Percentiles rank a stretch among this genome's conserved stretches.
Conservation (phyloP, 1,284 basidiomycete genomes). For the Trametes polyzona region DNA sequence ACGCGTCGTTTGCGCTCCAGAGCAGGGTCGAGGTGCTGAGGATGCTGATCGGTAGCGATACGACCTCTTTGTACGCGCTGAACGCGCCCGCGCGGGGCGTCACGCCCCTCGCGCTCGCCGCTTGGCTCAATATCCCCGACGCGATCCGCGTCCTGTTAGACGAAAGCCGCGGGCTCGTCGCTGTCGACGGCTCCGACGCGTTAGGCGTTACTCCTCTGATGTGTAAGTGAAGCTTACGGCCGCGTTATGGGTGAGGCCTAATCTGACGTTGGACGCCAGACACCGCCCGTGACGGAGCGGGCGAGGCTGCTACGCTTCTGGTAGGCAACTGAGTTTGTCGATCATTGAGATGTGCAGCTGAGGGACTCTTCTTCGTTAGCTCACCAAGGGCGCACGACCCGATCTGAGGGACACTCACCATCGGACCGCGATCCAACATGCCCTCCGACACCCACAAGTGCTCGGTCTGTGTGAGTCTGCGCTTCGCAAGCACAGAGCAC, state of each 20-base stretch:
- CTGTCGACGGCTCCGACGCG: slow-evolving; percentile 71
- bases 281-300: slow-evolving; percentile 69
- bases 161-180: slow-evolving; percentile 58
- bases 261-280: slow-evolving; percentile 46
- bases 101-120: slow-evolving; percentile 73
- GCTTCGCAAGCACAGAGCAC: slow-evolving; percentile 60
- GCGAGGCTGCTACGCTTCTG: slow-evolving; percentile 63
- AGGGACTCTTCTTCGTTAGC: slow-evolving; percentile 36
- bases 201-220: slow-evolving; percentile 77
- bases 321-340: slow-evolving; percentile 43
- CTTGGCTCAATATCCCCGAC: slow-evolving; percentile 68
- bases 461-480: slow-evolving; percentile 72
- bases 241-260: slow-evolving; percentile 15
- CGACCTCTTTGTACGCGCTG: slow-evolving; percentile 65
- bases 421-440: slow-evolving; percentile 69
- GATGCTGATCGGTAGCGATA: slow-evolving; percentile 53
- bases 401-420: slow-evolving; percentile 71
- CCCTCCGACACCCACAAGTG: slow-evolving; percentile 59
- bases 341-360: slow-evolving; percentile 27
- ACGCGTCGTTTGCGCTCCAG: slow-evolving; percentile 63
- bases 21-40: slow-evolving; percentile 59
- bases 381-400: slow-evolving; percentile 69
- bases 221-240: slow-evolving; percentile 55
- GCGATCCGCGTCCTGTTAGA: slow-evolving; percentile 63
- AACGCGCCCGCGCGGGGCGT: slow-evolving; percentile 76